These are phyloP conservation scores for Metschnikowia lochheadii DNA, from an alignment of 805 yeast genomes.

Conservation along the genomic window DNA sequence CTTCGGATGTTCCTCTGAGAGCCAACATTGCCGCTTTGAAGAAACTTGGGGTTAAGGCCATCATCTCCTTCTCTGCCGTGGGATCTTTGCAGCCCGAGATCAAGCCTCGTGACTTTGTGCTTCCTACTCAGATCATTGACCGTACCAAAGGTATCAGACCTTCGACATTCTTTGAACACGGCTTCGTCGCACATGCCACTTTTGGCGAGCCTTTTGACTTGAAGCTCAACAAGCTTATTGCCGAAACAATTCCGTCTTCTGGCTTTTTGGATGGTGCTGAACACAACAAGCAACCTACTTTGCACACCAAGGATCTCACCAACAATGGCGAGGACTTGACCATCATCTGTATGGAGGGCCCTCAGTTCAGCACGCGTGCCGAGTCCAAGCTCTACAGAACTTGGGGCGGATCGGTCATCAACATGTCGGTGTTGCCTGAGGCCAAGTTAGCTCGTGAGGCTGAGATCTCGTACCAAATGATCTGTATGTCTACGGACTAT, in stretches of 20 bases:
- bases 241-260: conserved; percentile 39
- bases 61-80: conserved; percentile 91
- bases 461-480: conserved; percentile 94
- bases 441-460: conserved; percentile 96
- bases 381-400: conserved; percentile 82
- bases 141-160: conserved; percentile 94
- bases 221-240: conserved; percentile 61
- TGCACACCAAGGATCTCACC: conserved; percentile 61
- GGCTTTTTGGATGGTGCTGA: conserved; percentile 56
- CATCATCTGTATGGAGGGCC: conserved; percentile 97
- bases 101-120: conserved; percentile 92
- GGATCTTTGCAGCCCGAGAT: conserved; percentile 90
- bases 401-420: conserved; percentile 93
- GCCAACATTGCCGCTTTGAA: conserved; percentile 97
- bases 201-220: conserved; percentile 96
- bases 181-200: conserved; percentile 95
- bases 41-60: conserved; percentile 77
- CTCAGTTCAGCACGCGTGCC: conserved; percentile 95
- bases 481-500: conserved; percentile 98
- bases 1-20: conserved; percentile 85
- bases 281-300: conserved; percentile 30
- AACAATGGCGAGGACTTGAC: conserved; percentile 69
- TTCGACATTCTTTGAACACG: conserved; percentile 83
- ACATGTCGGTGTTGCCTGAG: conserved; percentile 98
- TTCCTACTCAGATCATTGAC: conserved; percentile 94